Evolutionary conservation across 352 stramenopile species (phyloP), one percentile per base, ranked within the genome.

Genomic region (Pythium dissimile): DNA sequence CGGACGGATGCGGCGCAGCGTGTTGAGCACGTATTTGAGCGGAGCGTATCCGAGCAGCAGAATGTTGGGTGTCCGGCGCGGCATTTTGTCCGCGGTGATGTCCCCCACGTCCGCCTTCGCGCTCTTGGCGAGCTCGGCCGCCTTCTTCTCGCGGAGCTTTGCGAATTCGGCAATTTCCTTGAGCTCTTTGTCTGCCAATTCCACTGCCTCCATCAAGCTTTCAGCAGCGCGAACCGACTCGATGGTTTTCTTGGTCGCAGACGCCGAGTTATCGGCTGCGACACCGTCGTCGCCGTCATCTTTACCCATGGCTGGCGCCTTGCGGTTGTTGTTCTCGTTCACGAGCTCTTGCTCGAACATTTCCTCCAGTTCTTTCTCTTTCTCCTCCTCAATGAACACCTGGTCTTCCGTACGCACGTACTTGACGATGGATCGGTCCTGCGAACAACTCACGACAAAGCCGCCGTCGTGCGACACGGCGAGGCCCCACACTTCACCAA

Each of bases 351-450:
- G 78, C 28, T 97, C 96, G 66, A 99, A 98, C 45, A 98, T 87
- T 50, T 93, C 76, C 59, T 99, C 90, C 35, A 98, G 73, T 61
- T 98, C 92, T 58, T 96, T 90, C 59, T 99, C 96, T 53, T 88
- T 88, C 68, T 99, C 96, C 81, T 99, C 97, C 53, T 99, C 96
- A 13, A 99, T 79, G 62, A 99, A 99, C 9, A 99, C 96, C 41
- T 92, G 82, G 48, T 94, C 84, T 44, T 99, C 95, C n/a, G 93
- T 98, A 27, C 97, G 84, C 58, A 98, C 76, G 82, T 98, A 99
- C 51, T 99, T 94, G 62, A 95, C 86, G 26, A 99, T 77, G 55
- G 96, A 97, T 13, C 97, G 86, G 78, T 99, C 97, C 73, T 99
- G 96, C 49, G 96, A 97, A 39, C 84, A 97, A 42, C 86, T 96